These are phyloP conservation scores for Sphaerostilbella broomeana DNA, from an alignment of 2,329 filamentous ascomycete genomes.

Conservation along the genomic window DNA sequence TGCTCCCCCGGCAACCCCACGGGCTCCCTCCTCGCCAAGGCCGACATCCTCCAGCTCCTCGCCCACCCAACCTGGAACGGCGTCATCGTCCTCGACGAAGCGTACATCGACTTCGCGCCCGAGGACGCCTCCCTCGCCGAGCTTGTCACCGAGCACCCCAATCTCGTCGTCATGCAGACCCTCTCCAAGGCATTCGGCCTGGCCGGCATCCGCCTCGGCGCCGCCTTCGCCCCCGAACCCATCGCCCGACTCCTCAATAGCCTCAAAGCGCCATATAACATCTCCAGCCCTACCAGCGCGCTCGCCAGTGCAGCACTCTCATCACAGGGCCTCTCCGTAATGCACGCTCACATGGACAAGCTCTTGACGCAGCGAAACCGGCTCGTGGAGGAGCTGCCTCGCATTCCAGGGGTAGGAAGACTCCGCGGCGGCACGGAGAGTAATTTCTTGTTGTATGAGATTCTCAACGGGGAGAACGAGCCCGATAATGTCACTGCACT, in stretches of 20 bases:
- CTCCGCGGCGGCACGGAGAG: slow-evolving; percentile 73
- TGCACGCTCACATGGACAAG: slow-evolving; percentile 62
- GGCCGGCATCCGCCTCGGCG: slow-evolving; percentile 85
- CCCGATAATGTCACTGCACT: slow-evolving; percentile 75
- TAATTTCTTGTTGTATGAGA: slow-evolving; percentile 89
- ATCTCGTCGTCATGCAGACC: slow-evolving; percentile 96
- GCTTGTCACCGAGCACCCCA: slow-evolving; percentile 88
- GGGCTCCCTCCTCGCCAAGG: slow-evolving; percentile 67
- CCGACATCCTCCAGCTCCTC: slow-evolving; percentile 66
- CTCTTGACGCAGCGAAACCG: slow-evolving; percentile 74
- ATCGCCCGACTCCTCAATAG: slow-evolving; percentile 80
- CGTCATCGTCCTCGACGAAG: slow-evolving; percentile 87
- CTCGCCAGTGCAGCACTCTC: slow-evolving; percentile 70
- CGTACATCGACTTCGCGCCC: slow-evolving; percentile 88
- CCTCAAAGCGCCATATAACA: slow-evolving; percentile 94
- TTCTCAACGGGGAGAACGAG: slow-evolving; percentile 64
- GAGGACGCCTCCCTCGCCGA: slow-evolving; percentile 74
- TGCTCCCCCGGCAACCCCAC: slow-evolving; percentile 96
- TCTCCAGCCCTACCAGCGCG: slow-evolving; percentile 78
- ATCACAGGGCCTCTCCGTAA: slow-evolving; percentile 59
- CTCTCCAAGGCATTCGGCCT: slow-evolving; percentile 97
- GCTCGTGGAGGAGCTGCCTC: slow-evolving; percentile 64
- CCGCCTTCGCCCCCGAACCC: slow-evolving; percentile 67
- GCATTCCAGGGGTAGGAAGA: slow-evolving; percentile 69
- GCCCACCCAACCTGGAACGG: slow-evolving; percentile 93